Evolutionary conservation across 352 stramenopile species (phyloP).

Genomic region (Phytophthora meadii): DNA sequence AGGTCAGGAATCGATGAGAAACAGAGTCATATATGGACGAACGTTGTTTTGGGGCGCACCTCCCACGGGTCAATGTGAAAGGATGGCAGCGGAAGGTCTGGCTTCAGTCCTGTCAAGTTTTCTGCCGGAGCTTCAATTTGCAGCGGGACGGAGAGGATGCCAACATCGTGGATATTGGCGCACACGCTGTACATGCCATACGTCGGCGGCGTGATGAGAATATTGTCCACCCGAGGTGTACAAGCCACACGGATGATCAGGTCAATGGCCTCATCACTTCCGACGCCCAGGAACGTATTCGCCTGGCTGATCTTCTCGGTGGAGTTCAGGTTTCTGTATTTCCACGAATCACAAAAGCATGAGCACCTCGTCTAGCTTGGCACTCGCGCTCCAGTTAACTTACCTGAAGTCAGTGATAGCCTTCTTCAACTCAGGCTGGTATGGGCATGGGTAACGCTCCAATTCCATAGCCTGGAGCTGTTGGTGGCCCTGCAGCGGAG

Average conservation of each 20-base stretch:
- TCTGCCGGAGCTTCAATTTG: conserved; percentile 64
- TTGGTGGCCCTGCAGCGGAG: conserved; percentile 81
- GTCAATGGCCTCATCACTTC: conserved; percentile 98
- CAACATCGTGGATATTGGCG: conserved; percentile 98
- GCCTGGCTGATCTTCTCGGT: conserved; percentile 75
- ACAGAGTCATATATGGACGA: neutral
- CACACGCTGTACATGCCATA: conserved; percentile 99
- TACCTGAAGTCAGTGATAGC: conserved; percentile 85
- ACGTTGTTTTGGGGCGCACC: conserved; percentile 32
- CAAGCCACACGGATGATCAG: conserved; percentile 98
- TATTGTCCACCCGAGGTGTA: conserved; percentile 91
- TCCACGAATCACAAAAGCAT: neutral
- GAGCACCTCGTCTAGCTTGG: neutral
- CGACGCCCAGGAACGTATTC: conserved; percentile 98
- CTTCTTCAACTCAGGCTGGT: conserved; percentile 94
- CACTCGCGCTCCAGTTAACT: conserved; percentile 24
- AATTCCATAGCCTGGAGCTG: conserved; percentile 77
- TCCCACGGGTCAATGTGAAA: conserved; percentile 87
- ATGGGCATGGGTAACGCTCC: conserved; percentile 96
- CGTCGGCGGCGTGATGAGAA: conserved; percentile 97
- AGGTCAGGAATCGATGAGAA: conserved; percentile 1
- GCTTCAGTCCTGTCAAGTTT: conserved; percentile 76
- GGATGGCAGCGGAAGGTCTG: conserved; percentile 54
- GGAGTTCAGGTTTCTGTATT: conserved; percentile 55
- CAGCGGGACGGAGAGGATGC: conserved; percentile 93